A percentile compares a stretch with the other conserved stretches of the same genome.
These are phyloP conservation scores for Blastobotrys peoriensis DNA, from an alignment of 805 yeast genomes.

Conservation along the genomic window DNA sequence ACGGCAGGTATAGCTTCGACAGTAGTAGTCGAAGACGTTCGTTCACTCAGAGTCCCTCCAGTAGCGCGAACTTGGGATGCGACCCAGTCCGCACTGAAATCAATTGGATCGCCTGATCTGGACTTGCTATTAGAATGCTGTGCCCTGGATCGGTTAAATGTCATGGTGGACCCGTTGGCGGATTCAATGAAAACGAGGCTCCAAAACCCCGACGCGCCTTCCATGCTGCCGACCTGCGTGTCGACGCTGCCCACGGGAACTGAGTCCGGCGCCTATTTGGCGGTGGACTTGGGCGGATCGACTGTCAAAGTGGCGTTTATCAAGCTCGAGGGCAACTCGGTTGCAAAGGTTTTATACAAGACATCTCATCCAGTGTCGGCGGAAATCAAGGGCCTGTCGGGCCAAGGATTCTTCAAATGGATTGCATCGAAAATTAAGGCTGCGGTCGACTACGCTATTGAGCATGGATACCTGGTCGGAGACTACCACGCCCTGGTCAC, in stretches of 20 bases:
- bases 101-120: slow-evolving; percentile 1
- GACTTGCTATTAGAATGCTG: background rate
- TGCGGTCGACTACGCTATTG: slow-evolving; percentile 13
- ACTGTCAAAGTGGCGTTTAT: slow-evolving; percentile 88
- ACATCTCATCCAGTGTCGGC: slow-evolving; percentile 19
- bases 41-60: background rate
- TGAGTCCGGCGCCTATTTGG: slow-evolving; percentile 67
- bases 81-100: background rate
- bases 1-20: background rate
- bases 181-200: slow-evolving; percentile 8
- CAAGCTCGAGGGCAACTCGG: slow-evolving; percentile 44
- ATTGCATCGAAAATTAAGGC: slow-evolving; percentile 23
- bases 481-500: slow-evolving; percentile 12
- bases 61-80: background rate
- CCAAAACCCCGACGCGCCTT: slow-evolving; percentile 8
- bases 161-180: slow-evolving; percentile 12
- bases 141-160: slow-evolving; percentile 5
- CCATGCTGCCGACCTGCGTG: slow-evolving; percentile 79
- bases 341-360: slow-evolving; percentile 15
- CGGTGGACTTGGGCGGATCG: slow-evolving; percentile 91
- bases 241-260: slow-evolving; percentile 71
- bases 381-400: slow-evolving; percentile 23
- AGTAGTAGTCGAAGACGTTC: background rate
- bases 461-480: slow-evolving; percentile 4
- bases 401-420: slow-evolving; percentile 29